Conservation (phyloP, 148 eudicot species). For the Persicaria tinctoria region DNA sequence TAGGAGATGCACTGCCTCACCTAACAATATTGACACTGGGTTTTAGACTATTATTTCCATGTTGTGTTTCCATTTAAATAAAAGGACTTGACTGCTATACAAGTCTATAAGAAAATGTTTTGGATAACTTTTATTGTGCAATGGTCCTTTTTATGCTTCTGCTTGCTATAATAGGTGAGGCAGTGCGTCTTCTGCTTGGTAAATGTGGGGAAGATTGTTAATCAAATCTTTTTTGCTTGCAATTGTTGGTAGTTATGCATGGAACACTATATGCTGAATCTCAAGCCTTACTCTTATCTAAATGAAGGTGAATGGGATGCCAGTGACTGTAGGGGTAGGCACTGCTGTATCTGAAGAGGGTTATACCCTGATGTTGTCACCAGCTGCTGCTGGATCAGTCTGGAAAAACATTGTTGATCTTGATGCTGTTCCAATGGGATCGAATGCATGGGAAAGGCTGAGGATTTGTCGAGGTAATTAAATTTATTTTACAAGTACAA, state of each 20-base stretch:
- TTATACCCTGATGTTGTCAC: constrained; percentile 53
- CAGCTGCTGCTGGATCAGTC: constrained; percentile 44
- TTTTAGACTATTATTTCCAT: too few species aligned
- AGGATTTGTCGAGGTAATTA: constrained; percentile 45
- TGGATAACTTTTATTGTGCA: background rate
- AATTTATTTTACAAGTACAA: background rate
- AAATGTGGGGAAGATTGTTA: background rate
- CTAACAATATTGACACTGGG: too few species aligned
- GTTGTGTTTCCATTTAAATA: background rate
- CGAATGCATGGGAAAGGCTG: constrained; percentile 58
- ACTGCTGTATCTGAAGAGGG: constrained; percentile 50
- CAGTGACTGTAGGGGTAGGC: constrained; percentile 66
- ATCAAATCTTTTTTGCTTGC: background rate
- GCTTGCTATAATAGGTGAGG: background rate
- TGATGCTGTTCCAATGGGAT: constrained; percentile 50
- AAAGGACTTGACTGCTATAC: background rate
- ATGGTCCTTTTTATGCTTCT: background rate
- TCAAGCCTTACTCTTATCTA: background rate
- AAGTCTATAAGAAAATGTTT: background rate
- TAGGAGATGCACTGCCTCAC: too few species aligned
- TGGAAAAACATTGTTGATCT: constrained; percentile 45
- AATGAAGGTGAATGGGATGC: constrained; percentile 58
- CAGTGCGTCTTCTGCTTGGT: background rate
- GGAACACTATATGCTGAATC: background rate
- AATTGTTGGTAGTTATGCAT: background rate